Evolutionary conservation across 768 basidiomycete genomes (phyloP), one percentile per base, ranked within the genome.

Genomic region (Lactarius indigo): DNA sequence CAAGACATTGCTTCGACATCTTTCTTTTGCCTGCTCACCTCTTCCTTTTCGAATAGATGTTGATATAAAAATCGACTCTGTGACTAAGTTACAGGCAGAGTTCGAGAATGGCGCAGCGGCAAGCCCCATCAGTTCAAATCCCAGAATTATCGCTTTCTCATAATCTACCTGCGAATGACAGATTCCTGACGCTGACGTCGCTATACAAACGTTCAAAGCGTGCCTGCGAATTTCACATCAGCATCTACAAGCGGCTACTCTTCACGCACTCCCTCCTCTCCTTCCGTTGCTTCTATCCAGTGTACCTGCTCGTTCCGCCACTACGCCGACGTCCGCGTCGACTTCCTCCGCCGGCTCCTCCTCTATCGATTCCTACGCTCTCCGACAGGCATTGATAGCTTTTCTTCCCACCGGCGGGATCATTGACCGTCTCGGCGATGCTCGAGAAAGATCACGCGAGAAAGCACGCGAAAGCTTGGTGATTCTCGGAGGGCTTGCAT

Each of bases 151-250:
- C 26, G 23, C 50, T 28, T 57, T 33, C 37, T 64, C 54, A 68
- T 33, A 57, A 59, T 41, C 33, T 20, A 9, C 18, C 30, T 31
- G 26, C 26, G 35, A 44, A 39, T 18, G 58, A 52, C 73, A 94
- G 93, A 84, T 95, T 63, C 74, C 82, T 31, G 92, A 94, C 73
- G 76, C 87, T 9, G 94, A 95, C 73, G 78, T 80, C 44, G 80
- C 94, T 73, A 83, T 94, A 66, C 79, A 79, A 64, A 79, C 83
- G 44, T 82, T 96, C 74, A 93, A 90, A 76, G 72, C 87, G 42
- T 91, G 87, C 71, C 83, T 95, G 71, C 85, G 91, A 71, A 87
- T 87, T 54, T 83, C 92, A 56, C 93, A 95, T 78, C 87, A 91
- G 73, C 91, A 93, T 72, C 79, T 96, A 47, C 85, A 87, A 9